Evolutionary conservation across 1,284 basidiomycete genomes (phyloP).

Genomic region (Ganoderma multipileum): DNA sequence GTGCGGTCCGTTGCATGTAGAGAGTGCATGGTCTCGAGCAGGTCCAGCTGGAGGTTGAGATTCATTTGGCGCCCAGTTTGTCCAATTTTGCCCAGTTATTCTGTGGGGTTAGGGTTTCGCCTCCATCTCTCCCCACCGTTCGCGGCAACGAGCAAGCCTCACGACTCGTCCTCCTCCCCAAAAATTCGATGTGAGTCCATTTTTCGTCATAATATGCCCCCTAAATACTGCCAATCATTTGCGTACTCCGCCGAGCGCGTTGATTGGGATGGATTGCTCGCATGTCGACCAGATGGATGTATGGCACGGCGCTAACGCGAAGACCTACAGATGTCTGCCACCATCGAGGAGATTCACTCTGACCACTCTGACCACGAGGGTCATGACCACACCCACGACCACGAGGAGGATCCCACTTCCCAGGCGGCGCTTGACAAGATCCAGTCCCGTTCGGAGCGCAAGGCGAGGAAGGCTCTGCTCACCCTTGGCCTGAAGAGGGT

Average conservation of each 20-base stretch:
- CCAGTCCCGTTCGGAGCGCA: conserved; percentile 91
- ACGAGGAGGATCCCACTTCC: conserved; percentile 83
- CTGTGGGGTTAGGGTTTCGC: conserved; percentile 33
- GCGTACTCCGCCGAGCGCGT: not conserved
- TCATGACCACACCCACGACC: conserved; percentile 62
- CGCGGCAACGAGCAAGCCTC: conserved; percentile 45
- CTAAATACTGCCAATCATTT: not conserved
- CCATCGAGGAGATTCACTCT: conserved; percentile 82
- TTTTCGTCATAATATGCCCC: not conserved
- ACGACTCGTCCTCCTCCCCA: conserved; percentile 18
- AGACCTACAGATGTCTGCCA: conserved; percentile 70
- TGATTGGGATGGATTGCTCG: conserved; percentile 40
- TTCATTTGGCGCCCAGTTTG: not conserved
- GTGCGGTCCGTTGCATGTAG: too few relatives aligned
- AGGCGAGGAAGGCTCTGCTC: conserved; percentile 89
- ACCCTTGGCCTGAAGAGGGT: conserved; percentile 92
- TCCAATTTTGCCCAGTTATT: not conserved
- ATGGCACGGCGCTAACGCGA: conserved; percentile 33
- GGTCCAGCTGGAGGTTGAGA: too few relatives aligned
- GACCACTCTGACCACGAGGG: conserved; percentile 69
- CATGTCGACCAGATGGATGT: conserved; percentile 44
- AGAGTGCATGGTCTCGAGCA: too few relatives aligned
- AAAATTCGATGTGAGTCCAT: conserved; percentile 33
- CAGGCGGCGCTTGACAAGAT: conserved; percentile 90
- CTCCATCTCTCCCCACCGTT: conserved; percentile 39